A percentile compares a stretch with the other conserved stretches of the same genome.
Evolutionary conservation across 805 yeast species (phyloP).

Genomic region (Yarrowia alimentaria): DNA sequence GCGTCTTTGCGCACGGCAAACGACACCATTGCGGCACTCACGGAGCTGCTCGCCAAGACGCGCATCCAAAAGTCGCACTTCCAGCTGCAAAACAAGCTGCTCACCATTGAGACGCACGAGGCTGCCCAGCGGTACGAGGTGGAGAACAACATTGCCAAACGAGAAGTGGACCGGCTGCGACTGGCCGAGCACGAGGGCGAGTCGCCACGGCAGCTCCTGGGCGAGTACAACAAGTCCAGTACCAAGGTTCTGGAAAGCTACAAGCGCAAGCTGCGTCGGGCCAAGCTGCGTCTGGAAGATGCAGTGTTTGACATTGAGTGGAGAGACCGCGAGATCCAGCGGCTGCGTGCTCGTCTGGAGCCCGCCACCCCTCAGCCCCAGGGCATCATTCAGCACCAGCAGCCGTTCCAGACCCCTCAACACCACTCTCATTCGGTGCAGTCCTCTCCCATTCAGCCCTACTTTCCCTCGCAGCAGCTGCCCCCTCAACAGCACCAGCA

Average conservation of each 20-base stretch:
- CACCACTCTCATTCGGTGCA: slow-evolving; percentile 24
- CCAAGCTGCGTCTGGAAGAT: slow-evolving; percentile 48
- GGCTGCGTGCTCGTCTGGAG: slow-evolving; percentile 35
- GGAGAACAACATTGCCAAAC: slow-evolving; percentile 46
- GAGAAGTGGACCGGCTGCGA: slow-evolving; percentile 48
- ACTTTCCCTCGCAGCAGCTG: slow-evolving; percentile 28
- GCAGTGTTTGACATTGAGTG: slow-evolving; percentile 46
- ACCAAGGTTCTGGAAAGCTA: slow-evolving; percentile 40
- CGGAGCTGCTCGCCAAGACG: slow-evolving; percentile 27
- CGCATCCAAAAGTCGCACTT: slow-evolving; percentile 30
- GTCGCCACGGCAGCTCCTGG: slow-evolving; percentile 17
- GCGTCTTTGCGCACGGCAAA: slow-evolving; percentile 26
- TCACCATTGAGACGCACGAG: slow-evolving; percentile 47
- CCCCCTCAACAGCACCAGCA: slow-evolving; percentile 18
- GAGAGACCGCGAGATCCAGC: slow-evolving; percentile 48
- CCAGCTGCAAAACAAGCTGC: slow-evolving; percentile 43
- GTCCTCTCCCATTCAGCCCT: slow-evolving; percentile 9
- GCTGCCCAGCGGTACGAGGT: slow-evolving; percentile 49
- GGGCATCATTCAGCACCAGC: slow-evolving; percentile 18
- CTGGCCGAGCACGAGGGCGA: slow-evolving; percentile 37
- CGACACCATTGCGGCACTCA: slow-evolving; percentile 25
- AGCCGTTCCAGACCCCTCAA: slow-evolving; percentile 30
- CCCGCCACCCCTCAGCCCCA: slow-evolving; percentile 21
- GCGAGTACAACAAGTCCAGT: slow-evolving; percentile 35
- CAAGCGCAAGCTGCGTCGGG: slow-evolving; percentile 42